Percentiles rank a stretch among this genome's conserved stretches.
These are phyloP conservation scores for Scleromitrula shiraiana DNA, from an alignment of 2,329 filamentous ascomycete species.

Conservation along the genomic window DNA sequence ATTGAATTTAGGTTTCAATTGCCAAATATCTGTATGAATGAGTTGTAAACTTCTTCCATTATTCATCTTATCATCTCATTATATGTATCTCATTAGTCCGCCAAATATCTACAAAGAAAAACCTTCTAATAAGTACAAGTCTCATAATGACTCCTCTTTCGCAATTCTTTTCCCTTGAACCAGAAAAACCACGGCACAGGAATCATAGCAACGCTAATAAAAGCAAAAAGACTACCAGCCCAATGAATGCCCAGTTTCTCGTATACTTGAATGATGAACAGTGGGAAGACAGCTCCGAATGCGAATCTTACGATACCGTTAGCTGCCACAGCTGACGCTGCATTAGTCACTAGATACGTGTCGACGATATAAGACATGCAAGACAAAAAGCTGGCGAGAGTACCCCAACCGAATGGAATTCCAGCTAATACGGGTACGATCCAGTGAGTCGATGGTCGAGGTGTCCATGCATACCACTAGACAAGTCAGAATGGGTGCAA, in stretches of 20 bases:
- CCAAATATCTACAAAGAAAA: too few species aligned
- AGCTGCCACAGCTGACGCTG: slow-evolving; percentile 51
- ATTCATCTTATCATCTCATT: too few species aligned
- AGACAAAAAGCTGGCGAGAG: slow-evolving; percentile 47
- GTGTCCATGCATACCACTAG: slow-evolving; percentile 56
- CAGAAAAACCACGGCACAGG: slow-evolving; percentile 48
- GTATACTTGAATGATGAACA: slow-evolving; percentile 51
- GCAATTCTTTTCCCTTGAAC: slow-evolving; percentile 33
- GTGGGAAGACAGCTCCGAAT: slow-evolving; percentile 49
- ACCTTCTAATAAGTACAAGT: too few species aligned
- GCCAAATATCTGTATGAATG: too few species aligned
- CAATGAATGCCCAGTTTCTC: slow-evolving; percentile 30
- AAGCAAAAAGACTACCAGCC: slow-evolving; percentile 33
- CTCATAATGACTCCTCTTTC: slow-evolving; percentile 10
- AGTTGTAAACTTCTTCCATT: too few species aligned
- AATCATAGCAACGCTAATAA: slow-evolving; percentile 39
- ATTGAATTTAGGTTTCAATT: too few species aligned
- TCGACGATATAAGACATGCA: slow-evolving; percentile 49
- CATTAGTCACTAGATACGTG: slow-evolving; percentile 44
- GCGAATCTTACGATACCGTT: slow-evolving; percentile 50
- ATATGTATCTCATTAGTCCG: too few species aligned
- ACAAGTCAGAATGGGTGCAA: too few species aligned
- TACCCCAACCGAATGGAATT: slow-evolving; percentile 51
- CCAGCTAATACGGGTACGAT: slow-evolving; percentile 42
- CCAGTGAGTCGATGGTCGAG: slow-evolving; percentile 45